Base-by-base conservation (phyloP, 106 monocot species). In the Apostasia shenzhenica region DNA sequence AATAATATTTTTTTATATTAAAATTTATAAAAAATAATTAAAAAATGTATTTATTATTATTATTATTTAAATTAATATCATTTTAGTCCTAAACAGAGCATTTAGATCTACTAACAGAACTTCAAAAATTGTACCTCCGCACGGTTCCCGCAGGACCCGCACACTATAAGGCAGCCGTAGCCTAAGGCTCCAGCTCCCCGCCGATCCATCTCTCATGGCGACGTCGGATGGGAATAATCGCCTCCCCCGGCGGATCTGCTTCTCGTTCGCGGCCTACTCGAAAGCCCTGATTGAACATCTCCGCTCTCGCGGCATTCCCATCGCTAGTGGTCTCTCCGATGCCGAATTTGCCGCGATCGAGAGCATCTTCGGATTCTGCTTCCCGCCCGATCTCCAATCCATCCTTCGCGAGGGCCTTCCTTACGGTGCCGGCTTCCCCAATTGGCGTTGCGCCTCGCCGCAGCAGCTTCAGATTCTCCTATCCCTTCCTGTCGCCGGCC, bases 231-330 rank as follows among this genome's bases (percentile, higher is more conserved):
- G 26, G 26, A 26, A 26, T 26, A 26, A 26, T 26, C 26, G 26
- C 7, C 62, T 45, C 42, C 62, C 45, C 12, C 66, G 67, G 37
- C 63, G 67, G 5, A 70, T 70, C 41, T 88, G 88, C 79, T 84
- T 84, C 81, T 88, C 88, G 8, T 76, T 81, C 70, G 88, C 84
- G 7, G 84, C 84, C 26, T 84, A 88, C 84, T 78, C 88, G 13
- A 88, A 81, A 68, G 56, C 76, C 7, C 63, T 88, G 14, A 48
- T 84, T 42, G 62, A 40, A 9, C 69, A 79, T 63, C 84, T 88
- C 66, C 57, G 56, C 0, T 63, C 58, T 41, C 14, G 14, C 41
- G 70, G 79, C 10, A 45, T 81, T 14, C 64, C 69, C 9, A 57
- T 84, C 62, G 72, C 64, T 14, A 48, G 54, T 11, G 88, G 88